Evolutionary conservation across 75 land plant genomes (phyloP), one percentile per base, ranked within the genome.

Genomic region (Sequoiadendron giganteum): DNA sequence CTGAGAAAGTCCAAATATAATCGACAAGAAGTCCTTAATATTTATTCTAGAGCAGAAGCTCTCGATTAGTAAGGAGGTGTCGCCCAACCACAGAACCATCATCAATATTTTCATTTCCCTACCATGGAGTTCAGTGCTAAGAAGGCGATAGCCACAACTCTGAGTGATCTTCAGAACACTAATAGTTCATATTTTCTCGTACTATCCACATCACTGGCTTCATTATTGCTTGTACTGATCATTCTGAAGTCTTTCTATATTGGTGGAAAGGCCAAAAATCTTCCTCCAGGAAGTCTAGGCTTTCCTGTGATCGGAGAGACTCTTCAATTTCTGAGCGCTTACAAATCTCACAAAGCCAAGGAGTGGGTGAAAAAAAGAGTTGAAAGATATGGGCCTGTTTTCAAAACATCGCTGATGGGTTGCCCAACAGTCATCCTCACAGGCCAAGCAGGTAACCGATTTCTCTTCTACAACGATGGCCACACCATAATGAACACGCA

Each of bases 381-480:
- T 7, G 86, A 21, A 52, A 87, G 88, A 21, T 77, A 86, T n/a
- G 14, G 42, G 2, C 70, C 34, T 19, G 36, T 90, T 13, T 94
- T 94, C 92, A 91, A 89, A 85, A 93, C 95, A 5, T 49, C 84
- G 32, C 47, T 94, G 6, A 55, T 93, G 32, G 88, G 88, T 0
- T 86, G 65, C 85, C 78, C 86, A 2, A 70, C 82, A 10, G 90
- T 88, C 18, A 87, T 90, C 5, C 79, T 93, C 15, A 42, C 88
- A 16, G 92, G 85, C 16, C 91, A 90, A 25, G 89, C 42, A 3
- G 95, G 95, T 9, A 94, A 94, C 86, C 90, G 88, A 86, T 89
- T 93, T 82, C 34, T 92, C 55, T 93, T 93, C 76, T 42, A 89
- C 78, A 89, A 90, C 43, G 95, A 92, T 19, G 68, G 68, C 6